Evolutionary conservation across 2,329 filamentous ascomycete genomes (phyloP), one percentile per base, ranked within the genome.

Genomic region (Neophaeococcomyces mojaviensis): DNA sequence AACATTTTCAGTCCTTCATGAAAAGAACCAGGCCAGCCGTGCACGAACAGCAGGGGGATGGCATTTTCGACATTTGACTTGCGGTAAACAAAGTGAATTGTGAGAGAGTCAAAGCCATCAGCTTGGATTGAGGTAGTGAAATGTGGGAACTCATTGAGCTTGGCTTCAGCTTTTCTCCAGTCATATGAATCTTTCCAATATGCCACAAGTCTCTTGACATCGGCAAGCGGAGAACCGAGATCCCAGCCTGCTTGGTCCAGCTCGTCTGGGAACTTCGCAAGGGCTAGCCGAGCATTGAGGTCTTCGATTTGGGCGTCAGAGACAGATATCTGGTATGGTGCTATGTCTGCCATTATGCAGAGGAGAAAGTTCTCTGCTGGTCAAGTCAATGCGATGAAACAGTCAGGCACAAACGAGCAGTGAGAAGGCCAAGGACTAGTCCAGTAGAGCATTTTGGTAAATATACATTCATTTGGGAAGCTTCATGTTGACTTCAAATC

Each of bases 241-340:
- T 67, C 62, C 66, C 66, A 68, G 16, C 47, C 63, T 6, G 64
- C 63, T 28, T 56, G 58, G 35, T 66, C 61, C 16, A 69, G 61
- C 43, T 68, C 66, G 51, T 68, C 63, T 9, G 66, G 65, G 48
- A 67, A 66, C 30, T 49, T 60, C 34, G 64, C 58, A n/a, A 60
- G 53, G 8, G 61, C 59, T 18, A 68, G 57, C 16, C 62, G 58
- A 6, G 59, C 53, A 39, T 64, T 61, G 8, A 68, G 57, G 36
- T 62, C 60, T 13, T 61, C 48, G 12, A 68, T 44, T 34, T 55
- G 49, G n/a, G 55, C 46, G 7, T 65, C 60, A 19, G 59, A 52
- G 13, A 69, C 50, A 2, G 56, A 55, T 46, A 68, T 67, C 3
- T 51, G 61, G 49, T 61, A 68, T 5, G 45, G 41, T 37, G 49